phyloP scores from a whole-genome alignment of 805 yeast species.

The Teunomyces panamensis region DNA sequence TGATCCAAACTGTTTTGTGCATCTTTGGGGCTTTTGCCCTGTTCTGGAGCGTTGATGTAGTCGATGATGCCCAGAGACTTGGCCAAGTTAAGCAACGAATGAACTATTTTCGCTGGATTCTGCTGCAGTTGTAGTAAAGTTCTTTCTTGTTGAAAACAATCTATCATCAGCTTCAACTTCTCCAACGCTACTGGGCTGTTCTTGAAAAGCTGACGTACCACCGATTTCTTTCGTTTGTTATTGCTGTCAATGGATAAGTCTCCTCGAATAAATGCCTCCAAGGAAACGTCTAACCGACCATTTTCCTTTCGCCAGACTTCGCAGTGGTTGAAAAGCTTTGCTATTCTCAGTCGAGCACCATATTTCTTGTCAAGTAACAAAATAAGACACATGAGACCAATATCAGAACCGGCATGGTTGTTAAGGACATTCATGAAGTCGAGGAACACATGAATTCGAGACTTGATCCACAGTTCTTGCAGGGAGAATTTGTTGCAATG shows the following conservation, averaged over 20 bases:
- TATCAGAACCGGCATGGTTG: slow-evolving; percentile 30
- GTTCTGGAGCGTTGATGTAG: slow-evolving; percentile 18
- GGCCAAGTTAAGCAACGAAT: slow-evolving; percentile 29
- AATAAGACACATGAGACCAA: slow-evolving; percentile 28
- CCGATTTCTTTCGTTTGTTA: slow-evolving; percentile 1
- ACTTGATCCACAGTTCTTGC: slow-evolving; percentile 51
- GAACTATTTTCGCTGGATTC: slow-evolving; percentile 37
- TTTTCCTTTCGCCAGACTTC: slow-evolving; percentile 4
- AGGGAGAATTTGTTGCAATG: slow-evolving; percentile 42
- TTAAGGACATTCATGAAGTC: slow-evolving; percentile 46
- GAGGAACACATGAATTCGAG: slow-evolving; percentile 42
- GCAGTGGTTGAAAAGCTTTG: slow-evolving; percentile 26
- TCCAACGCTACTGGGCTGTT: slow-evolving; percentile 12
- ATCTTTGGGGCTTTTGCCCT: not conserved
- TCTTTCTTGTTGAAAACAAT: slow-evolving; percentile 11
- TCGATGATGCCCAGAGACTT: slow-evolving; percentile 28
- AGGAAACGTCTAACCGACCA: not conserved
- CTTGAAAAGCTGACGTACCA: slow-evolving; percentile 8
- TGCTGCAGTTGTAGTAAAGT: slow-evolving; percentile 16
- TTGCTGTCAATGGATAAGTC: slow-evolving; percentile 6
- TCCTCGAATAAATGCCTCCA: slow-evolving; percentile 9
- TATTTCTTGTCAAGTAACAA: slow-evolving; percentile 21
- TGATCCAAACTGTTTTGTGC: slow-evolving; percentile 10
- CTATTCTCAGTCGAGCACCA: slow-evolving; percentile 21
- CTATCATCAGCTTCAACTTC: slow-evolving; percentile 12